Percentiles rank a stretch among this genome's conserved stretches.
phyloP scores from a whole-genome alignment of 108 stramenopile species.

The Skeletonema tropicum region DNA sequence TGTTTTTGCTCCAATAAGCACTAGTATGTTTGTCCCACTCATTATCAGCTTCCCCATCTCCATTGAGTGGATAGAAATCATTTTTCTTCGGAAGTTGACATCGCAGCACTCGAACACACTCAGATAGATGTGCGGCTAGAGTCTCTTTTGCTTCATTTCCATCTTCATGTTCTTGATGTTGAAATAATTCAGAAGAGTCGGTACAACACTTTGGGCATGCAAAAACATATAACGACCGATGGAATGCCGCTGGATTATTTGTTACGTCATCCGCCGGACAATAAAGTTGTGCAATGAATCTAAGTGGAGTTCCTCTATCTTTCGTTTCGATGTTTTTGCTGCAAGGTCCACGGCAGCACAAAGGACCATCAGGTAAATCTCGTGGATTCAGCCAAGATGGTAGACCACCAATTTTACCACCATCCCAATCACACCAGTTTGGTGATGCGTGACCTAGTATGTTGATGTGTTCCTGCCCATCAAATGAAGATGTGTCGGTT shows the following conservation, averaged over 20 bases:
- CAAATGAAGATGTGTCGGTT: constrained; percentile 2
- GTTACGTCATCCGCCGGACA: constrained; percentile 72
- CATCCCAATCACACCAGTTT: constrained; percentile 80
- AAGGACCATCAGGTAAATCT: constrained; percentile 52
- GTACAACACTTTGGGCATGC: constrained; percentile 71
- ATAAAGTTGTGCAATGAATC: constrained; percentile 75
- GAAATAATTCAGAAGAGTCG: constrained; percentile 8
- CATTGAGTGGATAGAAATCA: constrained; percentile 66
- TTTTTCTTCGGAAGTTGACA: constrained; percentile 73
- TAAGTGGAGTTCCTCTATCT: constrained; percentile 34
- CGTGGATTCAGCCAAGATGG: constrained; percentile 83
- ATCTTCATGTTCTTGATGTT: neutral
- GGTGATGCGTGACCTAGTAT: constrained; percentile 57
- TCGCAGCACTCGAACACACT: constrained; percentile 65
- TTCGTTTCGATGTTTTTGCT: constrained; percentile 8
- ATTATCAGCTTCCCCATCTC: constrained; percentile 22
- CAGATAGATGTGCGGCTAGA: constrained; percentile 13
- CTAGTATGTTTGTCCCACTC: constrained; percentile 73
- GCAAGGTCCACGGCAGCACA: constrained; percentile 49
- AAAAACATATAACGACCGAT: constrained; percentile 85
- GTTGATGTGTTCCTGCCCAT: constrained; percentile 19
- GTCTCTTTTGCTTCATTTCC: neutral
- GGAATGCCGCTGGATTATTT: constrained; percentile 62
- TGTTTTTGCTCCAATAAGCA: constrained; percentile 33
- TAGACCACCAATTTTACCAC: constrained; percentile 77